Conservation (phyloP, 1,139 yeast genomes). For the Oligophagozyma castellii region DNA sequence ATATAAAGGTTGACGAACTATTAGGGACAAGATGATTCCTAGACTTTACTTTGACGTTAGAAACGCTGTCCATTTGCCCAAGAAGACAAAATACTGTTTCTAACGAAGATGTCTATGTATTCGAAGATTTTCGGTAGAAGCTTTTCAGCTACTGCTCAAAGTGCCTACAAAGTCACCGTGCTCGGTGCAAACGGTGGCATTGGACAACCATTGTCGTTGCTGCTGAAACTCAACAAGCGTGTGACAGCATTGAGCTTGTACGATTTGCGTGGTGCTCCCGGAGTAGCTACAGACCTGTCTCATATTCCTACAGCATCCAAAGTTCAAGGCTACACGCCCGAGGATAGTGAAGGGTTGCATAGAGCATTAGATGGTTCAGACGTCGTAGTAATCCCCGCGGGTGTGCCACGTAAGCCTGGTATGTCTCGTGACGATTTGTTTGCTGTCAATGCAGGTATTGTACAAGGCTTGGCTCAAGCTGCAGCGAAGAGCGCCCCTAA, state of each 20-base stretch:
- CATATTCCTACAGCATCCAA: constrained; percentile 85
- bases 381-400: constrained; percentile 92
- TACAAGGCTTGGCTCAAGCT: constrained; percentile 81
- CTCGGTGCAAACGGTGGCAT: constrained; percentile 98
- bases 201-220: constrained; percentile 92
- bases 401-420: constrained; percentile 99
- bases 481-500: constrained; percentile 78
- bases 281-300: constrained; percentile 92
- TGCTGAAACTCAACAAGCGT: constrained; percentile 75
- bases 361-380: constrained; percentile 69
- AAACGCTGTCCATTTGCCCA: no score
- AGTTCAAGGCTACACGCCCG: constrained; percentile 78
- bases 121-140: constrained; percentile 39
- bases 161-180: constrained; percentile 75
- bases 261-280: constrained; percentile 90
- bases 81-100: no score
- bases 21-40: no score
- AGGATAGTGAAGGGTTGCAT: constrained; percentile 52
- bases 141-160: constrained; percentile 50
- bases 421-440: constrained; percentile 97
- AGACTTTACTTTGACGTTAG: no score
- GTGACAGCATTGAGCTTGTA: constrained; percentile 77
- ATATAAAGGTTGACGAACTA: no score
- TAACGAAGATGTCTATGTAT: no score
- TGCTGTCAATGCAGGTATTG: constrained; percentile 94